phyloP scores from a whole-genome alignment of 129 eudicot species.

The Artemisia tridentata region DNA sequence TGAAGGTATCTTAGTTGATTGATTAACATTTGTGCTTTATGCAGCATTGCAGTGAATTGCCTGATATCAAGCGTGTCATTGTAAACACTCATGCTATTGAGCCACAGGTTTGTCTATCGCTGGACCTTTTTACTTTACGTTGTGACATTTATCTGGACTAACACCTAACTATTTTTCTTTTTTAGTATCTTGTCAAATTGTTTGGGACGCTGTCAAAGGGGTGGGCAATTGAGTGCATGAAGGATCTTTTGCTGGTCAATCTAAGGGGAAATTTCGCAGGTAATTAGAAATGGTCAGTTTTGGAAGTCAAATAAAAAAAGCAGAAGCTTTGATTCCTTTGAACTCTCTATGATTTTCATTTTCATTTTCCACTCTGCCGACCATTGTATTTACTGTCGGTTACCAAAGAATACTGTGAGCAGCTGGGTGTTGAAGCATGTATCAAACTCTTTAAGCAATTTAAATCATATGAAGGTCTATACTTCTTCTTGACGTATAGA shows the following conservation, averaged over 20 bases:
- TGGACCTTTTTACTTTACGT: not conserved
- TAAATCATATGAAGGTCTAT: slow-evolving; percentile 90
- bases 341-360: too few species aligned
- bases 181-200: slow-evolving; percentile 82
- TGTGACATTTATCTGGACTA: not conserved
- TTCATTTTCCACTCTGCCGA: slow-evolving; percentile 3
- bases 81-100: too few species aligned
- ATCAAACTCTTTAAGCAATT: too few species aligned
- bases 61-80: too few species aligned
- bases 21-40: too few species aligned
- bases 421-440: too few species aligned
- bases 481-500: slow-evolving; percentile 92
- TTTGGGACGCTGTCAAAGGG: slow-evolving; percentile 87
- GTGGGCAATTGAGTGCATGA: slow-evolving; percentile 97
- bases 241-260: slow-evolving; percentile 83
- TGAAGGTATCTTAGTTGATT: too few species aligned
- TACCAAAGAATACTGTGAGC: slow-evolving; percentile 94
- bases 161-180: slow-evolving; percentile 9
- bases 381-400: slow-evolving; percentile 45
- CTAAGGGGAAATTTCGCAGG: slow-evolving; percentile 91
- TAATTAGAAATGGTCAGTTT: slow-evolving; percentile 13
- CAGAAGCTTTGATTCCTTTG: too few species aligned
- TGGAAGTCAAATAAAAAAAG: too few species aligned
- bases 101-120: too few species aligned
- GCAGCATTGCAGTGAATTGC: too few species aligned